These are phyloP conservation scores for Hypoxylon sp. DNA, from an alignment of 2,329 filamentous ascomycete genomes.

Conservation along the genomic window DNA sequence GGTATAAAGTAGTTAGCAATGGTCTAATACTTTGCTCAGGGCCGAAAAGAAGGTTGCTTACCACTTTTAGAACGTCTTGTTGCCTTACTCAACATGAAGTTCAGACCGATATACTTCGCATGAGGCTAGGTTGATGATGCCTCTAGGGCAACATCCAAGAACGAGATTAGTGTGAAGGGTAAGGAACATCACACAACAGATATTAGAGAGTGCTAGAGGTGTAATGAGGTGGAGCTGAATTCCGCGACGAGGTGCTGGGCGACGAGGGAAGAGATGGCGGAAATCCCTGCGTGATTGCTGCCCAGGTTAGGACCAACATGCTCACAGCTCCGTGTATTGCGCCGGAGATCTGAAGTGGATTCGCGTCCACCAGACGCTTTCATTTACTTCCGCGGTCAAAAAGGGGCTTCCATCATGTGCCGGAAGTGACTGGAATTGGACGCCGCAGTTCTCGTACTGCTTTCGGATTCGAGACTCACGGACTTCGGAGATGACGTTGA, in stretches of 20 bases:
- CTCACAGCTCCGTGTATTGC: neutral
- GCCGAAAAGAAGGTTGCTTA: no score
- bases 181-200: no score
- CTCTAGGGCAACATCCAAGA: no score
- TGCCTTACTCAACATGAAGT: no score
- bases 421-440: neutral
- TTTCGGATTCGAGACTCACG: conserved; percentile 3
- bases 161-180: no score
- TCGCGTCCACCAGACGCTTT: neutral
- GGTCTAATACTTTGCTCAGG: no score
- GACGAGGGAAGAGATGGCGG: neutral
- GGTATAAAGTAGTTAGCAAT: no score
- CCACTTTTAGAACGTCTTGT: no score
- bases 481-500: neutral
- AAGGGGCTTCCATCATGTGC: neutral
- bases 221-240: neutral
- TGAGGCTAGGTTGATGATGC: no score
- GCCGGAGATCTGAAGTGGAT: neutral
- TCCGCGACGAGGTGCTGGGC: neutral
- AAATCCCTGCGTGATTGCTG: neutral
- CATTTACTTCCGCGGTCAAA: neutral
- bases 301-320: neutral
- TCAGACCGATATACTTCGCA: no score
- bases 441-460: neutral
- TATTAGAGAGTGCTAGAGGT: no score